Percentiles rank a stretch among this genome's conserved stretches.
Evolutionary conservation across 1,139 yeast species (phyloP).

Genomic region (Arxiozyma heterogenica): DNA sequence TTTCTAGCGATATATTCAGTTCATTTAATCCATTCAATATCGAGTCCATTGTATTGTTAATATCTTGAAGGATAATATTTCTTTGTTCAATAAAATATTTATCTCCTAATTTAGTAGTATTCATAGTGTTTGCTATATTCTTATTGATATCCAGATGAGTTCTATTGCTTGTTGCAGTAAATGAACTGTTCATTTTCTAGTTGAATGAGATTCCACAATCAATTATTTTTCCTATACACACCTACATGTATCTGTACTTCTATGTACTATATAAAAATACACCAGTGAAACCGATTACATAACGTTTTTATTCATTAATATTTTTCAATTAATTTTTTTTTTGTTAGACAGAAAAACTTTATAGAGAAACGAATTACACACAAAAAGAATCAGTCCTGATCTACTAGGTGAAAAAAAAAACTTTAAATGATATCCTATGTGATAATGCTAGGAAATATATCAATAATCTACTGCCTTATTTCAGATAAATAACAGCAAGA

Average conservation of each 20-base stretch:
- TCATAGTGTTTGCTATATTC: not conserved
- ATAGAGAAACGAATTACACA: too few species aligned
- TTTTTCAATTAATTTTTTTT: too few species aligned
- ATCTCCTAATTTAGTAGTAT: conserved; percentile 10
- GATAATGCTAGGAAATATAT: too few species aligned
- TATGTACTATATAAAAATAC: too few species aligned
- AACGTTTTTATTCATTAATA: too few species aligned
- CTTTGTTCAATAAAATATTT: conserved; percentile 27
- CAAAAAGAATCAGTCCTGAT: too few species aligned
- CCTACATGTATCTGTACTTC: too few species aligned
- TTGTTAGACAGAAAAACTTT: too few species aligned
- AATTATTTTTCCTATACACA: too few species aligned
- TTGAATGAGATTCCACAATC: not conserved
- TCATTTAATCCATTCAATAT: conserved; percentile 42
- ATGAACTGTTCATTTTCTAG: not conserved
- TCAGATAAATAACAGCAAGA: not conserved
- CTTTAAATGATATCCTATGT: not conserved
- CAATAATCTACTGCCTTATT: too few species aligned
- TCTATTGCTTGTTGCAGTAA: conserved; percentile 5
- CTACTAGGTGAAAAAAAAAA: too few species aligned
- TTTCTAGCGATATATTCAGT: conserved; percentile 43
- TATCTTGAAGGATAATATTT: conserved; percentile 26
- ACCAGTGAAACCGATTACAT: too few species aligned
- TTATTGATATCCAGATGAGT: conserved; percentile 12
- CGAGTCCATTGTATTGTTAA: conserved; percentile 38